Evolutionary conservation across 495 filamentous ascomycete genomes (phyloP).

Genomic region (Letharia columbiana): DNA sequence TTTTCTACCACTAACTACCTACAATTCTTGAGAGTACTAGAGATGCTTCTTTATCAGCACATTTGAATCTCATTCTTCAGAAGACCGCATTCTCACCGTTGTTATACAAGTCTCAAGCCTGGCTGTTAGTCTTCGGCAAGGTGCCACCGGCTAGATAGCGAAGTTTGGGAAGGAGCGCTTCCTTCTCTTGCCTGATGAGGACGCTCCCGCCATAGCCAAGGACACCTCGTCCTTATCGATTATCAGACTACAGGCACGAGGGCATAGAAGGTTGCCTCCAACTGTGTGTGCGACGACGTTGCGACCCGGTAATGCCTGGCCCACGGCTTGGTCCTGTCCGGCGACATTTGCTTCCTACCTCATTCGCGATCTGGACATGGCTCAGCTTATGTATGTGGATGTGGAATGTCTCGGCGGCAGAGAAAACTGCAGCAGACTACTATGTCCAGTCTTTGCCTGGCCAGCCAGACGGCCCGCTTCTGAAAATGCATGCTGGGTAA

Average conservation of each 20-base stretch:
- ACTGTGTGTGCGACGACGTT: background rate
- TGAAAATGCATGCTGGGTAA: constrained; percentile 98
- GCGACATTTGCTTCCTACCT: constrained; percentile 2
- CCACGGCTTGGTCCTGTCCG: background rate
- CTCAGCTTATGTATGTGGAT: constrained; percentile 12
- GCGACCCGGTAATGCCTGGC: background rate
- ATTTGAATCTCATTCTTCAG: background rate
- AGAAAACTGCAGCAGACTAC: constrained; percentile 73
- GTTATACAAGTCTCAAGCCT: background rate
- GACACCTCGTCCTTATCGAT: constrained; percentile 14
- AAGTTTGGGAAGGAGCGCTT: background rate
- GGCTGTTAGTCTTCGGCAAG: background rate
- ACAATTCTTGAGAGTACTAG: background rate
- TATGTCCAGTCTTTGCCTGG: constrained; percentile 80
- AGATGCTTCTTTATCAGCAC: background rate
- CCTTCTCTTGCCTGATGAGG: constrained; percentile 12
- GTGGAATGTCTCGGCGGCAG: constrained; percentile 26
- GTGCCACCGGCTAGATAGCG: background rate
- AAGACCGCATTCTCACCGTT: background rate
- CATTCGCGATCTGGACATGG: constrained; percentile 4
- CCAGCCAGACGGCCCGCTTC: constrained; percentile 65
- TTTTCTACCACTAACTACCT: background rate
- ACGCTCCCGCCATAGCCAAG: constrained; percentile 2
- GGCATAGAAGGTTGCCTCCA: background rate
- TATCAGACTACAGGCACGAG: background rate